Base-by-base conservation (phyloP, 2,329 filamentous ascomycete genomes). In the Trichoderma sp. region DNA sequence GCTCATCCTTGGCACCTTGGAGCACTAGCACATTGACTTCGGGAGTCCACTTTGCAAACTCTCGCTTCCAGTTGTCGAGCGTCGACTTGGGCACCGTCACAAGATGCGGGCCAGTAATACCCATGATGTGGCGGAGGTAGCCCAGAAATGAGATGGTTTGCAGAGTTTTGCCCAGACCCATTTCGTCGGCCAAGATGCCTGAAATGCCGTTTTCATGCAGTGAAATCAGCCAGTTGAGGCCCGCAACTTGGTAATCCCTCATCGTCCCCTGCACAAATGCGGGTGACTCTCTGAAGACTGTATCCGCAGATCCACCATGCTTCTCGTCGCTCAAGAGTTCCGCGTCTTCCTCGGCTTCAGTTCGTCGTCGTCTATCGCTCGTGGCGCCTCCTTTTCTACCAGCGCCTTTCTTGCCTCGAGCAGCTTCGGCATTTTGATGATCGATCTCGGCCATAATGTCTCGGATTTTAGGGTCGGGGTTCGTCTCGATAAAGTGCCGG, bases 191-290 rank as follows among this genome's bases (percentile, higher is more conserved):
- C 59, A 99, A 84, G 71, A 99, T 99, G 73, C 95, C 95, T 22
- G 94, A 98, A 72, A 99, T 99, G 83, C 95, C 95, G 75, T 99
- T 99, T 80, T 99, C 95, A 75, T 99, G 95, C 6, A 99, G 86
- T 13, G 94, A 98, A 73, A 99, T 93, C 54, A 99, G 86, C 95
- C 95, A 99, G 79, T 99, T 99, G 72, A 99, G 84, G 72, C 95
- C 95, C 37, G 92, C 92, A 73, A 99, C 85, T 79, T 99, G 95
- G 80, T 99, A 99, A 79, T 99, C 95, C 76, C 95, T 90, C 93
- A 99, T 97, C 67, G 87, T 83, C 53, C 95, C 91, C 17, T 97
- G 82, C 70, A 99, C 89, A 77, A 92, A 99, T n/a, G 89, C 80
- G 13, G 95, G 95, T 2, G 94, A 98, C 70, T 98, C 95, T 70